Evolutionary conservation across 352 stramenopile genomes (phyloP).

Genomic region (Phytophthora tubulina): DNA sequence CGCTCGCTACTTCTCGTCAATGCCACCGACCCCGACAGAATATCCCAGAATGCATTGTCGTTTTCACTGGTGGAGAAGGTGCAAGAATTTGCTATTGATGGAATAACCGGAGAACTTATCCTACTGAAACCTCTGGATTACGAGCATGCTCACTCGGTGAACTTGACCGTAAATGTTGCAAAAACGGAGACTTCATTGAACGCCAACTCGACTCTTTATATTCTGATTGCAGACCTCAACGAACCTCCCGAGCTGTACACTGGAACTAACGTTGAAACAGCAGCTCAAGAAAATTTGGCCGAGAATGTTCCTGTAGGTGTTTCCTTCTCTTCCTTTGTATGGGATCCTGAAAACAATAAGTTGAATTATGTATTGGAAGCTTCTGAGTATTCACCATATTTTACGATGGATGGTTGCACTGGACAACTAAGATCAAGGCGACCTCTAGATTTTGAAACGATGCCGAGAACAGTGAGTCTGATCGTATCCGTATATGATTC

Average conservation of each 20-base stretch:
- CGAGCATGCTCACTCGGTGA: slow-evolving; percentile 13
- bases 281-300: slow-evolving; percentile 28
- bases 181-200: slow-evolving; percentile 21
- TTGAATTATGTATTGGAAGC: slow-evolving; percentile 51
- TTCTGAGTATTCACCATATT: slow-evolving; percentile 56
- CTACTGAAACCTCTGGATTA: slow-evolving; percentile 30
- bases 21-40: slow-evolving; percentile 55
- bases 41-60: slow-evolving; percentile 40
- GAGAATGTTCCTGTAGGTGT: slow-evolving; percentile 35
- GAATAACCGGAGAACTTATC: slow-evolving; percentile 24
- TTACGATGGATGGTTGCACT: slow-evolving; percentile 57
- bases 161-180: slow-evolving; percentile 26
- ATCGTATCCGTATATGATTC: slow-evolving; percentile 35
- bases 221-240: slow-evolving; percentile 31
- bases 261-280: slow-evolving; percentile 6
- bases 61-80: slow-evolving; percentile 30
- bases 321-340: slow-evolving; percentile 41
- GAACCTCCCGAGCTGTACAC: slow-evolving; percentile 25
- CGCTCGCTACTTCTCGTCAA: slow-evolving; percentile 53
- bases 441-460: slow-evolving; percentile 53
- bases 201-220: slow-evolving; percentile 17
- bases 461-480: slow-evolving; percentile 14
- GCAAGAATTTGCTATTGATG: slow-evolving; percentile 25
- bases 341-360: slow-evolving; percentile 69
- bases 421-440: slow-evolving; percentile 53